Base-by-base conservation (phyloP, 352 stramenopile species). In the Globisporangium acanthophoron region DNA sequence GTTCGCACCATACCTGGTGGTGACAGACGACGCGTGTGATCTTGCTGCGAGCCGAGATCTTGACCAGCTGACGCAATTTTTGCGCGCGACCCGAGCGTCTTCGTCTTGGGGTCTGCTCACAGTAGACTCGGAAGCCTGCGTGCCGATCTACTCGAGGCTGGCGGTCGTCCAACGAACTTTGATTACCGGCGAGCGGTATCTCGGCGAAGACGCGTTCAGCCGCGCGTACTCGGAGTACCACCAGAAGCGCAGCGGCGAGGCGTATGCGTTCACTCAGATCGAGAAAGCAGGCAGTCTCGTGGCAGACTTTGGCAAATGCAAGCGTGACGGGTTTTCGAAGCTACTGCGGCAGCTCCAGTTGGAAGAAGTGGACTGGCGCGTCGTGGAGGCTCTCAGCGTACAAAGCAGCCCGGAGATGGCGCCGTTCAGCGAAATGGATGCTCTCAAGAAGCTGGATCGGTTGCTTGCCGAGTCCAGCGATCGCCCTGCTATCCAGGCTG, bases 401-500 rank as follows among this genome's bases (percentile, higher is more conserved):
- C 73, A 79, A 29, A 71, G 67, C 11, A 80, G 67, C 33, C 47
- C 58, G n/a, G 60, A 70, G 35, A 78, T 85, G 62, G 58, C 62
- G 1, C 54, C 67, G 27, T 81, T 74, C 46, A 76, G 73, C 27
- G 78, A 90, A 65, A 69, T 59, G 56, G 63, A 76, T 33, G 80
- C 65, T 0, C 62, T 87, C 9, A 61, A 83, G 13, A 77, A 76
- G 20, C 56, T 90, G 13, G 74, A 80, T 39, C 59, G 68, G 15
- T 62, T 90, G 15, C 63, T 90, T 16, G 68, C 60, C 5, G 67
- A 54, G 29, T 72, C 71, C 16, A 67, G 62, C 24, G 56, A 66
- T 37, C 74, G 73, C 21, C 80, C 80, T 51, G 78, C 80, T 24
- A 84, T 90, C 58, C 80, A 90, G 58, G 67, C 79, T 31, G 80